Conservation (phyloP, 2,329 filamentous ascomycete genomes). For the Calonectria montana region DNA sequence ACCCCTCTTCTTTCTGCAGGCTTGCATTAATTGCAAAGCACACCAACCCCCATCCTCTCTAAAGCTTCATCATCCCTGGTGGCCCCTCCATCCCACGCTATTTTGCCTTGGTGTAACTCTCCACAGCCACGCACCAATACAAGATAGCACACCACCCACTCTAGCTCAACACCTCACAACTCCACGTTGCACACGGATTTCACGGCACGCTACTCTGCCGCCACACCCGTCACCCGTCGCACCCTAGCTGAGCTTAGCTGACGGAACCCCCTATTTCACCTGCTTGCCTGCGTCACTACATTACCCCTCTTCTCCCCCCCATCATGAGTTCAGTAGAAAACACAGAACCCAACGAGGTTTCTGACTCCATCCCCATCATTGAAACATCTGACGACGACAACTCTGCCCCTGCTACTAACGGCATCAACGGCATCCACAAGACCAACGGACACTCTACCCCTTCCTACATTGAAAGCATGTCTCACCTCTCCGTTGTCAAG, state of each 20-base stretch:
- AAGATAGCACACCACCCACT: constrained; percentile 10
- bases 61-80: constrained; percentile 2
- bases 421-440: constrained; percentile 33
- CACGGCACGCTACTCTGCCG: constrained; percentile 25
- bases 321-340: constrained; percentile 39
- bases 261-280: background rate
- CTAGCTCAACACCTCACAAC: background rate
- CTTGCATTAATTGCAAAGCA: constrained; percentile 4
- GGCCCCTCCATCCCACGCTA: background rate
- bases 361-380: constrained; percentile 43
- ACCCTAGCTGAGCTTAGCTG: constrained; percentile 15
- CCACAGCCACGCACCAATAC: background rate
- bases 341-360: constrained; percentile 34
- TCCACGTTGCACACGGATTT: constrained; percentile 11
- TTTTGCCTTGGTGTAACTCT: background rate
- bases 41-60: background rate
- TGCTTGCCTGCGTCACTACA: constrained; percentile 9
- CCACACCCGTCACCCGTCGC: constrained; percentile 20
- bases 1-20: background rate
- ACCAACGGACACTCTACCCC: constrained; percentile 42
- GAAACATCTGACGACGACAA: constrained; percentile 47
- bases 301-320: constrained; percentile 29
- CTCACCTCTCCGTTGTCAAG: constrained; percentile 60
- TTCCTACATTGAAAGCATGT: constrained; percentile 53
- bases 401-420: constrained; percentile 42